These are phyloP conservation scores for Penstemon barbatus DNA, from an alignment of 257 asterid species.

Conservation along the genomic window DNA sequence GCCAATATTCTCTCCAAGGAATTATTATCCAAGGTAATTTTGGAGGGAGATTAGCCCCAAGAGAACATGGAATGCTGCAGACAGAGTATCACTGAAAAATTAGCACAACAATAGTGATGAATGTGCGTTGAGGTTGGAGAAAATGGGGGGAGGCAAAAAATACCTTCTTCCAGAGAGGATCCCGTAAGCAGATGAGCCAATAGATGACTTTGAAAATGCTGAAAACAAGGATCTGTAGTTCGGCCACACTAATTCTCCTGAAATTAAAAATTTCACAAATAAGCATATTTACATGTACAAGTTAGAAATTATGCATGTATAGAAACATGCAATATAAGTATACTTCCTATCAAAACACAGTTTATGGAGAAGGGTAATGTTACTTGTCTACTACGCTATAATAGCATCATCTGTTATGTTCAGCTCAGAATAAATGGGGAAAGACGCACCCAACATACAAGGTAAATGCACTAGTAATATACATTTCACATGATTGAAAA, in stretches of 20 bases:
- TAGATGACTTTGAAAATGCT: constrained; percentile 55
- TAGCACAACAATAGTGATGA: neutral
- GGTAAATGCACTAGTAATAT: neutral
- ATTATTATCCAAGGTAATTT: constrained; percentile 74
- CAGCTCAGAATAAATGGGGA: no score
- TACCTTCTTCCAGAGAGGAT: constrained; percentile 84
- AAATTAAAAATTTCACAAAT: constrained; percentile 27
- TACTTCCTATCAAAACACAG: neutral
- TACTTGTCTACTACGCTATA: no score
- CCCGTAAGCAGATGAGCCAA: constrained; percentile 66
- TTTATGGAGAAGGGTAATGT: neutral
- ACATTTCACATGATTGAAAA: neutral
- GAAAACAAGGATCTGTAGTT: constrained; percentile 53
- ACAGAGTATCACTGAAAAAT: constrained; percentile 20
- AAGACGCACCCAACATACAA: neutral
- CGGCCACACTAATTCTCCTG: constrained; percentile 76
- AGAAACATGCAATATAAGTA: neutral
- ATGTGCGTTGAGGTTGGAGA: neutral
- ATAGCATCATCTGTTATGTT: no score
- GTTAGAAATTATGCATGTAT: neutral
- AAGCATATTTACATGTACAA: constrained; percentile 11
- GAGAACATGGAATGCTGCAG: constrained; percentile 56
- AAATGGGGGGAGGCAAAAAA: neutral
- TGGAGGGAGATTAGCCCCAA: constrained; percentile 45
- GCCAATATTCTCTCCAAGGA: constrained; percentile 79